Conservation (phyloP, 805 yeast species). For the Candida orba region DNA sequence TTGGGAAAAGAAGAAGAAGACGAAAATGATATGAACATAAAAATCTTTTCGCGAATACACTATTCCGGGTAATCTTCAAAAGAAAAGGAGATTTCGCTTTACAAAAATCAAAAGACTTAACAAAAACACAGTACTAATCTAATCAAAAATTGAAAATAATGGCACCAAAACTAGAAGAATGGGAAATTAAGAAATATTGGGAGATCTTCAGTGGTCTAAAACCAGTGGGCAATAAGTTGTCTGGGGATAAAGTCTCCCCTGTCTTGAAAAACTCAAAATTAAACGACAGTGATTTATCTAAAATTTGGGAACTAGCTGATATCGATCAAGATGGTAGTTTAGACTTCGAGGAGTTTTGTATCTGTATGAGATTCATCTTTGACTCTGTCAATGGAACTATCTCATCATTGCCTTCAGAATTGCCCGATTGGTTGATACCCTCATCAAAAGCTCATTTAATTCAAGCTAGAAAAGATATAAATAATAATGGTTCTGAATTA, state of each 20-base stretch:
- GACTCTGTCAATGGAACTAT: slow-evolving; percentile 76
- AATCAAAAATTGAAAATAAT: slow-evolving; percentile 6
- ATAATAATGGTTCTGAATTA: slow-evolving; percentile 11
- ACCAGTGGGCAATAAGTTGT: slow-evolving; percentile 71
- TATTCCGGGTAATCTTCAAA: not conserved
- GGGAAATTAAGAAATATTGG: slow-evolving; percentile 98
- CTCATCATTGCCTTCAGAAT: slow-evolving; percentile 53
- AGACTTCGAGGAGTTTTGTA: slow-evolving; percentile 97
- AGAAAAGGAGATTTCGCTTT: not conserved
- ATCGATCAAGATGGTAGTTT: slow-evolving; percentile 86
- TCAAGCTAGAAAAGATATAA: slow-evolving; percentile 66
- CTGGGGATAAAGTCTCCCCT: slow-evolving; percentile 78
- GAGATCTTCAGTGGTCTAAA: slow-evolving; percentile 87
- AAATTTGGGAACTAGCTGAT: slow-evolving; percentile 89
- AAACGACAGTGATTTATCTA: slow-evolving; percentile 65
- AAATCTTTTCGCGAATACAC: too few species aligned
- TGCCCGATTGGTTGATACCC: slow-evolving; percentile 93
- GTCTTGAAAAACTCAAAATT: slow-evolving; percentile 87
- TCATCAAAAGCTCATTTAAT: slow-evolving; percentile 79
- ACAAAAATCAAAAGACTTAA: not conserved
- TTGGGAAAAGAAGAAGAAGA: too few species aligned
- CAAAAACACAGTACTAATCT: not conserved
- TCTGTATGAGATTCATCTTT: slow-evolving; percentile 91
- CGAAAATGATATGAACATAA: too few species aligned
- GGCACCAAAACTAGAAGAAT: slow-evolving; percentile 72